Percentiles rank a stretch among this genome's conserved stretches.
phyloP scores from a whole-genome alignment of 441 rosid species.

The Eruca vesicaria region DNA sequence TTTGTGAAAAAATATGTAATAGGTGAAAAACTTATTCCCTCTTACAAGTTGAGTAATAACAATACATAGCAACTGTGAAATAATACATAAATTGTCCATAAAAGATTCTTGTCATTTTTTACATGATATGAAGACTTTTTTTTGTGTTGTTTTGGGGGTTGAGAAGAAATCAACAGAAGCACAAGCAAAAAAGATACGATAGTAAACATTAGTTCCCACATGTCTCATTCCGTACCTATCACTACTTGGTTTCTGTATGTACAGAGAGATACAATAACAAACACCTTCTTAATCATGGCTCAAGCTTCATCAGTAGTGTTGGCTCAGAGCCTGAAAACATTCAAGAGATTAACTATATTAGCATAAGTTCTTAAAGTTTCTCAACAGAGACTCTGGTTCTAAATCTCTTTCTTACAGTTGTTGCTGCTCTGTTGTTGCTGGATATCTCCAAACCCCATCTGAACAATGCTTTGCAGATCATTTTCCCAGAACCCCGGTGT shows the following conservation, averaged over 20 bases:
- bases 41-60: neutral
- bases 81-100: conserved; percentile 16
- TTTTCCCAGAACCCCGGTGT: conserved; percentile 53
- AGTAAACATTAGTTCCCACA: conserved; percentile 11
- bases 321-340: conserved; percentile 36
- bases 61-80: conserved; percentile 6
- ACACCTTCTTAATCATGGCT: conserved; percentile 15
- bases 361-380: neutral
- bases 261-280: conserved; percentile 22
- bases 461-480: conserved; percentile 65
- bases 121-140: conserved; percentile 6
- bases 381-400: neutral
- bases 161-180: conserved; percentile 30
- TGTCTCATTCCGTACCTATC: conserved; percentile 34
- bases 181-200: conserved; percentile 30
- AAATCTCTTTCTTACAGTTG: conserved; percentile 40
- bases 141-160: neutral
- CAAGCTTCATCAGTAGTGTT: conserved; percentile 39
- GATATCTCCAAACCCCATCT: conserved; percentile 62
- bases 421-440: conserved; percentile 39
- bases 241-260: conserved; percentile 36
- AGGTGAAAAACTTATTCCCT: neutral
- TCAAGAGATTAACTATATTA: neutral
- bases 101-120: conserved; percentile 13
- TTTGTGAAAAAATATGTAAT: neutral